Conservation (phyloP, 2,329 filamentous ascomycete genomes). For the Lasiodiplodia theobromae region DNA sequence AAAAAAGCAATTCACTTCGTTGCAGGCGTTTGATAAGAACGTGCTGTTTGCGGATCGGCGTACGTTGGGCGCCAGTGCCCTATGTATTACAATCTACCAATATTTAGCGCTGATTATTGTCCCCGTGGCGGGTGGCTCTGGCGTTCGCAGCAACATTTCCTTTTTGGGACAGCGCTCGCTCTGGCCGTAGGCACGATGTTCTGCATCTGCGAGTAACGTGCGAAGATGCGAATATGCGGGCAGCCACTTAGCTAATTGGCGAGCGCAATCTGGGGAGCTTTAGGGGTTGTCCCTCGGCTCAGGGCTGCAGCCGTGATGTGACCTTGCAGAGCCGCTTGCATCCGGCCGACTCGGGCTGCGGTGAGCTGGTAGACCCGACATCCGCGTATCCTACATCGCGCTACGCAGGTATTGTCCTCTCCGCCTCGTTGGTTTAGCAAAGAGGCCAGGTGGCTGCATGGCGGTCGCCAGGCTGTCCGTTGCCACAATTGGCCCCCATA, state of each 20-base stretch:
- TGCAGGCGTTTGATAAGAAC: constrained; percentile 6
- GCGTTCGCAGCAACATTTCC: constrained; percentile 19
- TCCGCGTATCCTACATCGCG: background rate
- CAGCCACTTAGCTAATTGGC: background rate
- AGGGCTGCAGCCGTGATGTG: background rate
- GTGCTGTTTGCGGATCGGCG: constrained; percentile 8
- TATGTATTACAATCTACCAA: constrained; percentile 18
- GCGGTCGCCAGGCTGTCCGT: background rate
- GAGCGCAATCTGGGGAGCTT: background rate
- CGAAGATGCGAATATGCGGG: background rate
- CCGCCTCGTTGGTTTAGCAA: background rate
- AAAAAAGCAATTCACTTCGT: constrained; percentile 23
- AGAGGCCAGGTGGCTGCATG: background rate
- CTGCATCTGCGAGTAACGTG: background rate
- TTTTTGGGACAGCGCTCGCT: background rate
- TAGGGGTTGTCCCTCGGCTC: constrained; percentile 12
- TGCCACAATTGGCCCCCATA: background rate
- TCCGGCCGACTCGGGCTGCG: constrained; percentile 18
- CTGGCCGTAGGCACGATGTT: background rate
- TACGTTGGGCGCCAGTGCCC: constrained; percentile 6
- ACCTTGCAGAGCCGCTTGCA: constrained; percentile 6
- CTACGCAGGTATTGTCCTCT: background rate
- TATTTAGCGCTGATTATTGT: background rate
- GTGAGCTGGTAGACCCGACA: constrained; percentile 7
- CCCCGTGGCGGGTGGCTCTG: background rate